Conservation (phyloP, 1,139 yeast species). For the Candida dubliniensis region DNA sequence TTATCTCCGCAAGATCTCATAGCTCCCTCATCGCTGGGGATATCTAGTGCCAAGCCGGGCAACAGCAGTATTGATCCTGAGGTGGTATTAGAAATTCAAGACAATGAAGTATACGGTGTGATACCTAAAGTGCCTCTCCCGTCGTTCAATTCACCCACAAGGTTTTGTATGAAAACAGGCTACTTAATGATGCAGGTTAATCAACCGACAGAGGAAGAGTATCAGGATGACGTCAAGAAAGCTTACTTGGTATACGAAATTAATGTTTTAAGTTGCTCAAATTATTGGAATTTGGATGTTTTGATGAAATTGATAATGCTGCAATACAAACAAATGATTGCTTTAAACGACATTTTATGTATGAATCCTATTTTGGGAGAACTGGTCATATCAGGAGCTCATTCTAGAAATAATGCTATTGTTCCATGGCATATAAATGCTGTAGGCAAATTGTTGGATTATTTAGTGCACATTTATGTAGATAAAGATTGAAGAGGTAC, state of each 20-base stretch:
- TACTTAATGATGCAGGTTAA: conserved; percentile 49
- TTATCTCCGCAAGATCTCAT: conserved; percentile 33
- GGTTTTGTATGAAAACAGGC: conserved; percentile 72
- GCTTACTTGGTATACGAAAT: conserved; percentile 52
- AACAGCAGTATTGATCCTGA: conserved; percentile 26
- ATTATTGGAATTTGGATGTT: conserved; percentile 54
- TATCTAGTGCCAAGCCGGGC: neutral
- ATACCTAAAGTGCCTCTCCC: conserved; percentile 64
- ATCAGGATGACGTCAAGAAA: conserved; percentile 10
- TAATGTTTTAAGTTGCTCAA: conserved; percentile 68
- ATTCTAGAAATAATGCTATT: conserved; percentile 17
- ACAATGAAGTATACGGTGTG: conserved; percentile 62
- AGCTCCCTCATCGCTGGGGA: conserved; percentile 12
- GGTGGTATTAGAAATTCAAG: conserved; percentile 45
- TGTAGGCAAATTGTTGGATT: conserved; percentile 63
- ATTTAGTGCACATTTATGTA: conserved; percentile 44
- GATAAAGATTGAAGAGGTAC: conserved; percentile 24
- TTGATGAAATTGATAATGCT: conserved; percentile 59
- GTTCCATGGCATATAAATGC: conserved; percentile 88
- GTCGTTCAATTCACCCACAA: conserved; percentile 66
- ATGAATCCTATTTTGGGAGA: conserved; percentile 26
- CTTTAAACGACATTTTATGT: conserved; percentile 46
- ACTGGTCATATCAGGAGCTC: neutral
- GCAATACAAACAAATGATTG: conserved; percentile 69
- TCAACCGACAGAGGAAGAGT: neutral